Base-by-base conservation (phyloP, 768 basidiomycete species). In the Podaxis rugospora region DNA sequence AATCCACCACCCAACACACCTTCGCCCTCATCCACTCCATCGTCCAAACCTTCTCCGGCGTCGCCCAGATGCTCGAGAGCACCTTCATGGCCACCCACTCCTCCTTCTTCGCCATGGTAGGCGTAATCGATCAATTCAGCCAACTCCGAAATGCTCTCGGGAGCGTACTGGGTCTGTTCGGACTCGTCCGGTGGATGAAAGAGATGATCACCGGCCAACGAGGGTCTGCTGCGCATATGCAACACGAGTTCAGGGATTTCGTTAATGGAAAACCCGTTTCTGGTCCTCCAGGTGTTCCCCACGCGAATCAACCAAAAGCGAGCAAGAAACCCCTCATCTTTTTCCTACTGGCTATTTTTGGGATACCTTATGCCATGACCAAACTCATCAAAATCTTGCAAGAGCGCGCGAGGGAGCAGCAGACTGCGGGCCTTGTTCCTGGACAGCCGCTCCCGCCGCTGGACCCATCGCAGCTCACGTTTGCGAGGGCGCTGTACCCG, bases 41-140 rank as follows among this genome's bases (percentile, higher is more conserved):
- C 70, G 96, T 99, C 49, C 92, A 93, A 67, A 97, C 95, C 3
- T 96, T 98, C 75, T 82, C 87, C 0, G 95, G 95, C 23, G 88
- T 99, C 63, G 89, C 96, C 0, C 96, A 98, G 72, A 95, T 99
- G 87, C 88, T 99, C 69, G 96, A 98, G 73, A 89, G 86, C 36
- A 98, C 96, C 4, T 98, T 96, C 75, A 92, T 98, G 89, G 96
- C 96, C 2, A 96, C 94, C 0, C 94, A 96, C 72, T 93, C 92
- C 0, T 90, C 88, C 7, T 96, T 96, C 69, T 96, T 95, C 72
- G 93, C 94, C 59, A 94, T 96, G 89, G 93, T 95, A 54, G 92
- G 93, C 63, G 96, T 99, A 49, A 82, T 95, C 40, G 97, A 99
- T 69, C 97, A 99, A 70, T 89, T 99, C 68, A 87, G 87, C 2